These are phyloP conservation scores for Plasmodium adleri DNA, from an alignment of 169 alveolate species.

Conservation along the genomic window DNA sequence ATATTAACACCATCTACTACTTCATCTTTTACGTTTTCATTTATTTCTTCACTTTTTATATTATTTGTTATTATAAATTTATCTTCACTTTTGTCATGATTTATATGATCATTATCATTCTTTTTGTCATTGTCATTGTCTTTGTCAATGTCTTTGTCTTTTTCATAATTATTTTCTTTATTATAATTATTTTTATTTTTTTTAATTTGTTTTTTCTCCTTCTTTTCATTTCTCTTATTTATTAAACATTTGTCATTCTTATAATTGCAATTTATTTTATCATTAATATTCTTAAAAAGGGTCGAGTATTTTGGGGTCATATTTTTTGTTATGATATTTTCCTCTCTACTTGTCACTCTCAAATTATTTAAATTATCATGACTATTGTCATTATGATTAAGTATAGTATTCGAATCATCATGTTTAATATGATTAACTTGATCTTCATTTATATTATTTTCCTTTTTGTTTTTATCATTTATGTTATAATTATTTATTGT, in stretches of 20 bases:
- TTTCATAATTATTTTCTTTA: no score
- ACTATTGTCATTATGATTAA: not conserved
- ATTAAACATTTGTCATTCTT: no score
- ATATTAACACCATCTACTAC: not conserved
- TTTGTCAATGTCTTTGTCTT: no score
- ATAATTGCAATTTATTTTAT: no score
- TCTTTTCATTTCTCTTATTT: no score
- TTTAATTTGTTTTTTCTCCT: no score
- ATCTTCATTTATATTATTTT: not conserved
- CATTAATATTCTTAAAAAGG: no score
- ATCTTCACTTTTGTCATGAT: not conserved
- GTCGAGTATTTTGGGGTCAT: no score
- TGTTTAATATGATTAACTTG: not conserved
- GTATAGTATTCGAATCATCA: no score
- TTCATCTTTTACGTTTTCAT: not conserved
- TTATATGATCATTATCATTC: no score
- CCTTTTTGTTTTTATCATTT: not conserved
- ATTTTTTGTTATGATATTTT: not conserved
- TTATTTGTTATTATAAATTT: not conserved
- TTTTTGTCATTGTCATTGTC: no score
- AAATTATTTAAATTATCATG: not conserved
- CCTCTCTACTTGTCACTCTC: not conserved
- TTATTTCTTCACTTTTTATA: not conserved
- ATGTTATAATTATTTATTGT: slow-evolving; percentile 17
- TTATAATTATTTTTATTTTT: no score